Conservation (phyloP, 306 rosid species). For the Lagenaria siceraria region DNA sequence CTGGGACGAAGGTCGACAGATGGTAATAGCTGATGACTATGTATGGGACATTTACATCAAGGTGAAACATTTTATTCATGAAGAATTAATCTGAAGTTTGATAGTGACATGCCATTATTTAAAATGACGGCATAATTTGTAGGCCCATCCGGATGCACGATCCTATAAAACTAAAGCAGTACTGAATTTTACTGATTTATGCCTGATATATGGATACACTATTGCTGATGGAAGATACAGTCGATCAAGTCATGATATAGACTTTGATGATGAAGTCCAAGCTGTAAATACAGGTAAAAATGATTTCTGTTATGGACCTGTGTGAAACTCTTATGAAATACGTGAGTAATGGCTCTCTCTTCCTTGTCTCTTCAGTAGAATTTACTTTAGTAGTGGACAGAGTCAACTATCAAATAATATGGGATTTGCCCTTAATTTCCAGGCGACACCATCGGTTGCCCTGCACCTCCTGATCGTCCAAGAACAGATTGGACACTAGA, state of each 20-base stretch:
- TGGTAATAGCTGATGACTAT: conserved; percentile 60
- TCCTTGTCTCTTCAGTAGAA: not conserved
- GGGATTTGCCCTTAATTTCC: conserved; percentile 10
- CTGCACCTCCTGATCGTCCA: conserved; percentile 31
- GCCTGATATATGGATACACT: conserved; percentile 45
- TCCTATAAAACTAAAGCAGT: conserved; percentile 44
- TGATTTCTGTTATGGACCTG: not conserved
- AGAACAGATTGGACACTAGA: conserved; percentile 50
- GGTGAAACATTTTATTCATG: conserved; percentile 14
- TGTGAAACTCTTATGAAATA: not conserved
- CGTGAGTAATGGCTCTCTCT: not conserved
- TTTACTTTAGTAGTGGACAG: not conserved
- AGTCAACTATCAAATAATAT: not conserved
- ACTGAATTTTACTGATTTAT: conserved; percentile 50
- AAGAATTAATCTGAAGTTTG: not conserved
- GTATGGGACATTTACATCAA: conserved; percentile 54
- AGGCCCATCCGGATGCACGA: conserved; percentile 58
- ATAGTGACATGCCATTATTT: not conserved
- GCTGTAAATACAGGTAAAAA: conserved; percentile 29
- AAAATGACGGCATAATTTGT: conserved; percentile 4
- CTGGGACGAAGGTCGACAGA: conserved; percentile 57
- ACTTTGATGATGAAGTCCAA: conserved; percentile 40
- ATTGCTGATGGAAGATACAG: conserved; percentile 80
- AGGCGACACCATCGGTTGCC: conserved; percentile 37
- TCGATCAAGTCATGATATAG: conserved; percentile 64